Base-by-base conservation (phyloP, 2,329 filamentous ascomycete species). In the Aspergillus neoniger region DNA sequence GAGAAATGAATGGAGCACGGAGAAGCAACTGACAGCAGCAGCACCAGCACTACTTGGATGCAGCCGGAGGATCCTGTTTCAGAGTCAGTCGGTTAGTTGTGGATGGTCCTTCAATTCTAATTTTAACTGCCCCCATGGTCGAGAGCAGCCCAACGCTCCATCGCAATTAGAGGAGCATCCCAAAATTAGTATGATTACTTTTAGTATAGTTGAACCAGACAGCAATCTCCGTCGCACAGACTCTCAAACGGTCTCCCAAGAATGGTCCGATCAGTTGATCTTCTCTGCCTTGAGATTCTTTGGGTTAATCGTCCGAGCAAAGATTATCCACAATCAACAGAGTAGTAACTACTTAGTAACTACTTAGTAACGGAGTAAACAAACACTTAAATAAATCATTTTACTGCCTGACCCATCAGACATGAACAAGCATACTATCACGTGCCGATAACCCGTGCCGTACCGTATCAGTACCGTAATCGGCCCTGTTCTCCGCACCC, bases 21-120 rank as follows among this genome's bases (percentile, higher is more conserved):
- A 17, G 47, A 30, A 30, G 25, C 47, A 50, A 55, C 3, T 55
- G 53, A 55, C 53, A 55, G 53, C 51, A 53, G 21, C 53, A 55
- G 41, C 51, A 17, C 39, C 15, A 23, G 23, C 17, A 17, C 39
- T 7, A 36, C 32, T 36, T 36, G 32, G 32, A 36, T 36, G 32
- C 32, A 36, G 32, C 12, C 32, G 32, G 43, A 41, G 39, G 53
- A 17, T 17, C 25, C 36, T 55, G 53, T 55, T 55, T 55, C 53
- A 55, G 53, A 55, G 23, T 55, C 17, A 47, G 25, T 55, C 30
- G 53, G 53, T 55, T 55, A 30, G 47, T 50, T 12, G 23, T 14
- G 4, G 47, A 8, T 28, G 47, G 47, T 19, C 47, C 47, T 50
- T 28, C 47, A 15, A 50, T 50, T 50, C 47, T 55, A 55, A 55